These are phyloP conservation scores for Mortierella sp. DNA, from an alignment of 371 early-diverging fungal genomes.

Conservation along the genomic window DNA sequence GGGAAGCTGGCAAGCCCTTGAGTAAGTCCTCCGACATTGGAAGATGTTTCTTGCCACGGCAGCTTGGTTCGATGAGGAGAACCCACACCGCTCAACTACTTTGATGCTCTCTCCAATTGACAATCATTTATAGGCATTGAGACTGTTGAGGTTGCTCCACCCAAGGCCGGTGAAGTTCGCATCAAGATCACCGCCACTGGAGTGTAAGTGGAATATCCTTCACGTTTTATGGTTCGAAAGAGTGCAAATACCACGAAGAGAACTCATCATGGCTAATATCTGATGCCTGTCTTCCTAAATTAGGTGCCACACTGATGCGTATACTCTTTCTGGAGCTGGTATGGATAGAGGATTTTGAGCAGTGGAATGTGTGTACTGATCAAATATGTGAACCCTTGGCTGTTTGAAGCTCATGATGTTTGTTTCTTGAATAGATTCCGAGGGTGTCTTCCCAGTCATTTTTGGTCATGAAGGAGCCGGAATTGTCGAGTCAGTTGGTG, in stretches of 20 bases:
- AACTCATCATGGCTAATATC: no score
- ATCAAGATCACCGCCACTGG: conserved; percentile 91
- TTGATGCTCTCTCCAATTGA: background rate
- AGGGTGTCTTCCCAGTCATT: conserved; percentile 92
- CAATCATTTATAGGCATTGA: conserved; percentile 74
- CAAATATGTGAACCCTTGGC: no score
- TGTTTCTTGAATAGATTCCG: conserved; percentile 83
- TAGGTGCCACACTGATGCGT: conserved; percentile 93
- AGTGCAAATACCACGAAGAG: no score
- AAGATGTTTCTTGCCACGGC: background rate
- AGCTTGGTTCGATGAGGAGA: background rate
- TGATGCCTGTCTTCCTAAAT: no score
- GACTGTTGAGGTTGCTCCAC: conserved; percentile 92
- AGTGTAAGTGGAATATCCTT: conserved; percentile 64
- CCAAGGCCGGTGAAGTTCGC: conserved; percentile 95
- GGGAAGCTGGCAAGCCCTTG: conserved; percentile 92
- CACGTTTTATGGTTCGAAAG: background rate
- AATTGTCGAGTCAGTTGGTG: conserved; percentile 96
- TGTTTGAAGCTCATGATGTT: no score
- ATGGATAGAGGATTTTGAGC: conserved; percentile 13
- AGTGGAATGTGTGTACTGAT: no score
- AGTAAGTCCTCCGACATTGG: no score
- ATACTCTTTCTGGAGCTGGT: conserved; percentile 91
- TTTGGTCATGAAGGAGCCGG: conserved; percentile 97
- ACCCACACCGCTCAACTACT: background rate